Conservation (phyloP, 805 yeast genomes). For the Starmera quercuum region DNA sequence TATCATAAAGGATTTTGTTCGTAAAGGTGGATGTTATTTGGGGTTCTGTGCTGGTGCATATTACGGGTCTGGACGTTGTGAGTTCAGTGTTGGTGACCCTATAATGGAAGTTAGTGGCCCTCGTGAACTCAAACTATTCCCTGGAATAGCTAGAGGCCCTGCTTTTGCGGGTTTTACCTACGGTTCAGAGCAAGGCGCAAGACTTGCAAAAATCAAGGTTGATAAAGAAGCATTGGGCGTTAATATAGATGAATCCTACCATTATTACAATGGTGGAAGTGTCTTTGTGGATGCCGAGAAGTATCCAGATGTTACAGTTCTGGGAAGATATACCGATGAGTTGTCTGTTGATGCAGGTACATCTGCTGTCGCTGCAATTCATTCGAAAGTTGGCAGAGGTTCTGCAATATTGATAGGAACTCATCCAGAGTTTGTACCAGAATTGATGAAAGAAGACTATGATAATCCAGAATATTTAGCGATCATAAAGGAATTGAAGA, state of each 20-base stretch:
- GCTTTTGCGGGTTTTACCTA: conserved; percentile 78
- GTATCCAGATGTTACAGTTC: conserved; percentile 53
- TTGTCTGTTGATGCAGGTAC: conserved; percentile 41
- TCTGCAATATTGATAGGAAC: conserved; percentile 71
- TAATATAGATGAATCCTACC: conserved; percentile 18
- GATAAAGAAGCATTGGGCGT: conserved; percentile 24
- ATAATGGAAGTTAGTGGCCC: conserved; percentile 76
- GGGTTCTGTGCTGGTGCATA: conserved; percentile 98
- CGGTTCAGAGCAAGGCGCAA: conserved; percentile 69
- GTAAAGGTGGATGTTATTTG: conserved; percentile 71
- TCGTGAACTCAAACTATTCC: conserved; percentile 74
- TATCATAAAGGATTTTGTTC: conserved; percentile 54
- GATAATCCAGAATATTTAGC: conserved; percentile 22
- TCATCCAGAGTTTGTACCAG: conserved; percentile 82
- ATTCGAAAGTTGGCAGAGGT: conserved; percentile 67
- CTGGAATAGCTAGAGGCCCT: conserved; percentile 78
- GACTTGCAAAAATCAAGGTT: conserved; percentile 42
- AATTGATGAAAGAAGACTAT: conserved; percentile 30
- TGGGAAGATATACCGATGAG: conserved; percentile 59
- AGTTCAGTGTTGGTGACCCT: conserved; percentile 73
- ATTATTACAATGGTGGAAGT: conserved; percentile 87
- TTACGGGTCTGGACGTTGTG: conserved; percentile 66
- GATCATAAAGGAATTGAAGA: conserved; percentile 33
- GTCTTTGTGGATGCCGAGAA: conserved; percentile 70
- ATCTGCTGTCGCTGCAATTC: conserved; percentile 61